These are phyloP conservation scores for Coelastrella sp. DNA, from an alignment of 139 green algal genomes.

Conservation along the genomic window DNA sequence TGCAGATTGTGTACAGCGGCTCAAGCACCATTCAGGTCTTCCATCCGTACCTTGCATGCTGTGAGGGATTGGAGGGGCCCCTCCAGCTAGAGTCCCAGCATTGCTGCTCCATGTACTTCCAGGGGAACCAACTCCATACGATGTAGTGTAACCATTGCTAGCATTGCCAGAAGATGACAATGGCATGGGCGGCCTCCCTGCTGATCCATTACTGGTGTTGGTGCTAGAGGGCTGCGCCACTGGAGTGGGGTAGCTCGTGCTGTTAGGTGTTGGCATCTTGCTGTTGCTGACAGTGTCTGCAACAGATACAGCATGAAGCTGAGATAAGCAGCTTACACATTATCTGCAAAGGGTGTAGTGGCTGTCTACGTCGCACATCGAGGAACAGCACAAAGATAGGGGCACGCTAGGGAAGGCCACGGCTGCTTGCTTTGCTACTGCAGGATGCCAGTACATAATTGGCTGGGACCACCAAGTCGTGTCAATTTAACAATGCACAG, in stretches of 20 bases:
- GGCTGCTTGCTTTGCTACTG: no score
- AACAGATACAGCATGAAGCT: no score
- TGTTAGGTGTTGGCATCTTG: neutral
- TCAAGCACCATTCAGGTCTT: no score
- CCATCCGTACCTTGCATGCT: neutral
- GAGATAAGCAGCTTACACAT: no score
- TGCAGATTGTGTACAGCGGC: no score
- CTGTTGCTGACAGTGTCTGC: neutral
- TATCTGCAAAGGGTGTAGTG: no score
- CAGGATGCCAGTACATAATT: no score
- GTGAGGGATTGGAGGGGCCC: neutral
- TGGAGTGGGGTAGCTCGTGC: neutral
- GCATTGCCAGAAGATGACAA: neutral
- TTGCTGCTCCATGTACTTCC: neutral
- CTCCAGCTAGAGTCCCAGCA: neutral
- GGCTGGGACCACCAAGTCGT: no score
- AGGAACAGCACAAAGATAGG: no score
- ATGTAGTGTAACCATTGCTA: neutral
- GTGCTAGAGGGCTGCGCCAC: neutral
- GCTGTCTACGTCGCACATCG: no score
- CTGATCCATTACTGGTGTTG: neutral
- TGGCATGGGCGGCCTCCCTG: neutral
- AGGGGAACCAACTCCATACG: neutral
- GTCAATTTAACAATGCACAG: no score
- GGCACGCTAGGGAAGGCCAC: no score